A percentile compares a stretch with the other conserved stretches of the same genome.
Conservation (phyloP, 2,329 filamentous ascomycete genomes). For the Stenocarpella maydis region DNA sequence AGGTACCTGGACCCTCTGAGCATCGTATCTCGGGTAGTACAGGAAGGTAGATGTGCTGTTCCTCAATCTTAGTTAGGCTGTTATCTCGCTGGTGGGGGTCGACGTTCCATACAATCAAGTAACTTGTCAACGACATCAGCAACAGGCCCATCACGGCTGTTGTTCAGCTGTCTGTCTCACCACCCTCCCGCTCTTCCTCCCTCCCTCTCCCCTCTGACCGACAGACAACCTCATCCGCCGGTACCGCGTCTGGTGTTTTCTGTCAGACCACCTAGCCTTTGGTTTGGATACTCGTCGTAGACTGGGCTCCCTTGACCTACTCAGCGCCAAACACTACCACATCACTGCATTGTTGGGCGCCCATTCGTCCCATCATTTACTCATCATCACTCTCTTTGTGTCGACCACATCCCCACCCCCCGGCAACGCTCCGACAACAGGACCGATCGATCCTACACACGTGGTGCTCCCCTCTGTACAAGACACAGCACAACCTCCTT, state of each 20-base stretch:
- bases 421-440: no score
- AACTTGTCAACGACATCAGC: constrained; percentile 31
- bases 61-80: constrained; percentile 15
- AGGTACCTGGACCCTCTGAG: constrained; percentile 4
- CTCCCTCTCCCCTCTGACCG: not conserved
- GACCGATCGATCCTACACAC: not conserved
- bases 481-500: not conserved
- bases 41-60: constrained; percentile 17
- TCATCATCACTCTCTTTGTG: not conserved
- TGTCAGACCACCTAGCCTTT: constrained; percentile 3
- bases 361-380: constrained; percentile 13
- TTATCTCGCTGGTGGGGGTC: constrained; percentile 20
- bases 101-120: not conserved
- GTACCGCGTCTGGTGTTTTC: not conserved
- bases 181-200: not conserved
- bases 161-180: not conserved
- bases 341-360: constrained; percentile 24
- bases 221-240: constrained; percentile 10
- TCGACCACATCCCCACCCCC: no score
- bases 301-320: constrained; percentile 17
- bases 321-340: constrained; percentile 10
- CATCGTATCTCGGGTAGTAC: not conserved
- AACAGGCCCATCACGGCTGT: constrained; percentile 4
- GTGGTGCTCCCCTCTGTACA: not conserved
- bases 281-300: constrained; percentile 12